Base-by-base conservation (phyloP, 306 rosid genomes). In the Luffa acutangula region DNA sequence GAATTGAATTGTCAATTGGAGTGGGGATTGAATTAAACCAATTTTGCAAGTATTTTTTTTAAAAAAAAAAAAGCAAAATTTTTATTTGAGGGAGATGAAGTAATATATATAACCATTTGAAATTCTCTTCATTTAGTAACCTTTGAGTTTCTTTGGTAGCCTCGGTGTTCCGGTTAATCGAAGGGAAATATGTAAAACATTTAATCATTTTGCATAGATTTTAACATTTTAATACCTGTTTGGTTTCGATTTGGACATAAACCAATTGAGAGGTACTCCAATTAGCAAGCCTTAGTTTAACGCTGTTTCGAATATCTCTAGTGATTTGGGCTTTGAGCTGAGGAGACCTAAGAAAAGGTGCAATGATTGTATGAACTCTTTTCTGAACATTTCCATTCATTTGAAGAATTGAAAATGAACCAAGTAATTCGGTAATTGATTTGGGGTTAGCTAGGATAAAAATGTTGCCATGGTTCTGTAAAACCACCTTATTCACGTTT, bases 401-500 rank as follows among this genome's bases (percentile, higher is more conserved):
- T 60, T 84, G 89, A 17, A 95, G 93, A 4, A 95, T 95, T 9
- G 97, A 93, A 66, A 88, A 77, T 70, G 88, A 80, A 0, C 99
- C 99, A 79, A 93, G 82, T 11, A 95, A 69, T 71, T 95, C 99
- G 46, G 83, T 85, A 2, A 95, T 82, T 9, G 99, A 91, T 89
- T 93, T 95, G 8, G 99, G 99, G 84, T 95, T 93, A 39, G 99
- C 99, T 15, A 97, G 99, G 13, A 89, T 70, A 52, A 93, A 95
- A 0, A 49, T 86, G 85, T 85, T 89, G 7, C 90, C 97, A 25
- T 91, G 96, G 84, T 95, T 95, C 49, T 88, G 94, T 33, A 95
- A 53, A 49, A 95, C 76, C 76, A 86, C 87, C 74, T 88, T 95
- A 86, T 95, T 95, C 79, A 91, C 96, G 1, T 95, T 97, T 2